phyloP scores from a whole-genome alignment of 306 rosid genomes.

The Gastrolobium villosum region DNA sequence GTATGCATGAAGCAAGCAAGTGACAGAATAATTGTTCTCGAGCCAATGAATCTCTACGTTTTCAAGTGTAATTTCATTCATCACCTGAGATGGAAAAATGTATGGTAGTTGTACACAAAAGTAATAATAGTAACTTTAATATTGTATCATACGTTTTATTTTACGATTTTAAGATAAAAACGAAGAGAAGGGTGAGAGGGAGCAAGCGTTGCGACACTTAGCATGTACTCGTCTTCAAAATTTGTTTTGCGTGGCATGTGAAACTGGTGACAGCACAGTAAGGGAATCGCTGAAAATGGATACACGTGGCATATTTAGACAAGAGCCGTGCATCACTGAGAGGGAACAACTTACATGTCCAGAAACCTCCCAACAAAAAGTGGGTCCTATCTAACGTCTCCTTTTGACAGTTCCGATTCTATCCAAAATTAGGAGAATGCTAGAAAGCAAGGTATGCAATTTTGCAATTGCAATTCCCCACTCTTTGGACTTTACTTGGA shows the following conservation, averaged over 20 bases:
- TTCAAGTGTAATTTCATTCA: conserved; percentile 27
- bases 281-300: neutral
- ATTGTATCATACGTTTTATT: conserved; percentile 25
- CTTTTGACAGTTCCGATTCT: conserved; percentile 37
- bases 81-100: conserved; percentile 18
- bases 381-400: conserved; percentile 44
- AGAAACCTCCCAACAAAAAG: conserved; percentile 50
- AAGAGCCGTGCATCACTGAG: conserved; percentile 50
- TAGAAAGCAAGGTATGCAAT: neutral
- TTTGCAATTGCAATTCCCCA: conserved; percentile 19
- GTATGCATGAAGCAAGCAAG: no score
- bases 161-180: neutral
- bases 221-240: conserved; percentile 42
- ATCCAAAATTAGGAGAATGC: conserved; percentile 11
- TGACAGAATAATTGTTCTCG: neutral
- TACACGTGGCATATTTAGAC: conserved; percentile 48
- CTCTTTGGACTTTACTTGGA: conserved; percentile 47
- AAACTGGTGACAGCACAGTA: conserved; percentile 42
- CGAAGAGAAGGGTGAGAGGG: neutral
- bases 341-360: conserved; percentile 58
- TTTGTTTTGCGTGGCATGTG: conserved; percentile 55
- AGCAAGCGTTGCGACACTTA: conserved; percentile 49
- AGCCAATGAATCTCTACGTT: neutral
- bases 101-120: conserved; percentile 3
- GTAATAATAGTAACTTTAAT: neutral